phyloP scores from a whole-genome alignment of 441 rosid genomes.

The Omphalea diandra region DNA sequence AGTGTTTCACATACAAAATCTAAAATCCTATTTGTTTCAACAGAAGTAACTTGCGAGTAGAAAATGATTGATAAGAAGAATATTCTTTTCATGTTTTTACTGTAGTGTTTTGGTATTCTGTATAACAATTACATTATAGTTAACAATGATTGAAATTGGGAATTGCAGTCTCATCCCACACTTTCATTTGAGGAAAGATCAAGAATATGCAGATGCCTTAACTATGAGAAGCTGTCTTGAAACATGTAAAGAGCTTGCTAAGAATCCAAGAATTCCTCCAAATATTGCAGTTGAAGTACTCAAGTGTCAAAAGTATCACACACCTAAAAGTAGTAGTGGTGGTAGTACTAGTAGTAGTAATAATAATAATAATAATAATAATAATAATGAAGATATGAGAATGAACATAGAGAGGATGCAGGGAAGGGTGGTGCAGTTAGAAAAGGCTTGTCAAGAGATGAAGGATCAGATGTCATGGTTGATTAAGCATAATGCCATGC shows the following conservation, averaged over 20 bases:
- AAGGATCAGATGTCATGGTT: slow-evolving; percentile 53
- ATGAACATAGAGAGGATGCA: slow-evolving; percentile 45
- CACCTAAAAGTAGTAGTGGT: no score
- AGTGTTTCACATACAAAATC: no score
- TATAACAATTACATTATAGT: not conserved
- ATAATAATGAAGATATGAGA: slow-evolving; percentile 29
- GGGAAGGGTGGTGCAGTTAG: slow-evolving; percentile 50
- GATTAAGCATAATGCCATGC: slow-evolving; percentile 24
- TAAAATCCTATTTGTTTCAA: no score
- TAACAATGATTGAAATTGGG: not conserved
- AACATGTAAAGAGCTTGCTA: slow-evolving; percentile 71
- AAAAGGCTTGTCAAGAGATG: slow-evolving; percentile 50
- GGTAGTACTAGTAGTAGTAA: no score
- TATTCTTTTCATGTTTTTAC: no score
- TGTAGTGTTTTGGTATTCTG: not conserved
- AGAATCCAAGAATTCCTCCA: slow-evolving; percentile 79
- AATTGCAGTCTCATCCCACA: slow-evolving; percentile 61
- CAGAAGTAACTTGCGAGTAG: no score
- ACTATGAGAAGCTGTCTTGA: slow-evolving; percentile 65
- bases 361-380: no score
- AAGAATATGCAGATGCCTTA: slow-evolving; percentile 60
- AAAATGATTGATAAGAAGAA: no score
- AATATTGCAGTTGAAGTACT: slow-evolving; percentile 61
- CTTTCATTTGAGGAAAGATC: slow-evolving; percentile 59
- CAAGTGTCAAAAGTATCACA: slow-evolving; percentile 43